Conservation (phyloP, 2,329 filamentous ascomycete genomes). For the Albophoma yamanashiensis region DNA sequence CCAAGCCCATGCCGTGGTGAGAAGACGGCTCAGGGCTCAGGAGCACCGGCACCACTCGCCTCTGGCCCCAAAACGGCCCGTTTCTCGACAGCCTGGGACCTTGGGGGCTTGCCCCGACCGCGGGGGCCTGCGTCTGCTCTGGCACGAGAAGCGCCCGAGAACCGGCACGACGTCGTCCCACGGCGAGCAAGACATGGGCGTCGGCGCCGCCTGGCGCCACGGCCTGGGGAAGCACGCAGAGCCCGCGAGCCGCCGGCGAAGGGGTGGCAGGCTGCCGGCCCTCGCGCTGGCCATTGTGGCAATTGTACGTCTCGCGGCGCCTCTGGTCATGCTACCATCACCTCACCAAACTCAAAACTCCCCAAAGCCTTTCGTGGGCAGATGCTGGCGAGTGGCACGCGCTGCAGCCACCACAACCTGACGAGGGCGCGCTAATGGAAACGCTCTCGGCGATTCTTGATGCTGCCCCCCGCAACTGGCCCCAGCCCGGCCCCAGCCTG, state of each 20-base stretch:
- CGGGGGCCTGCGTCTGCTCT: not conserved
- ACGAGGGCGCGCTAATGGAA: not conserved
- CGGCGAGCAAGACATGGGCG: not conserved
- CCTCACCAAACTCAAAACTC: not conserved
- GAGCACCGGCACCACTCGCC: not conserved
- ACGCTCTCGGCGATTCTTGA: conserved; percentile 1
- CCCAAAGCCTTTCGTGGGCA: not conserved
- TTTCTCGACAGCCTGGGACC: not conserved
- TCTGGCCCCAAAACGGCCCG: not conserved
- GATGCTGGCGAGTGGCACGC: not conserved
- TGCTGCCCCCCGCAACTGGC: not conserved
- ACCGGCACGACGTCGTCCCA: not conserved
- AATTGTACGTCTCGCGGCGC: not conserved
- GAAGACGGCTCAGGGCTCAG: not conserved
- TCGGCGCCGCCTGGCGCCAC: not conserved
- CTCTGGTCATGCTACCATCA: too few relatives aligned
- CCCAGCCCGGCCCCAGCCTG: not conserved
- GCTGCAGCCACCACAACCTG: not conserved
- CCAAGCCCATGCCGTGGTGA: not conserved
- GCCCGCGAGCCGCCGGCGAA: not conserved
- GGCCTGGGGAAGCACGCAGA: not conserved
- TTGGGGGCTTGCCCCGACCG: not conserved
- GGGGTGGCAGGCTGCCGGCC: not conserved
- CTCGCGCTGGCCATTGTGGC: not conserved
- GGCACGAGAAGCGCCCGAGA: not conserved